Conservation (phyloP, 768 basidiomycete genomes). For the Cystobasidium tubakii region DNA sequence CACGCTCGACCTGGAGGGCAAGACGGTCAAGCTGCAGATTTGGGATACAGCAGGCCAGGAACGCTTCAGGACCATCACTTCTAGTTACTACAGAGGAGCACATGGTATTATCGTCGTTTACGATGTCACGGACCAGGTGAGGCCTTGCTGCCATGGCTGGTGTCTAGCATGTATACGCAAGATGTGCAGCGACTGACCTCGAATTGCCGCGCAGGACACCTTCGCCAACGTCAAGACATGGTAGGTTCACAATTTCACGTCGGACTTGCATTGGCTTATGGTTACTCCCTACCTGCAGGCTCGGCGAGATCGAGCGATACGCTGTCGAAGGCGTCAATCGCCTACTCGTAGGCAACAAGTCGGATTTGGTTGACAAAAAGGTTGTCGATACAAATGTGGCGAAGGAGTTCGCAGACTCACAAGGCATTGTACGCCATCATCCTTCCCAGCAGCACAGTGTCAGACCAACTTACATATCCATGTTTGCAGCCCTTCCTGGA, state of each 20-base stretch:
- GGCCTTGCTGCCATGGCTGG: not conserved
- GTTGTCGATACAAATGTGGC: constrained; percentile 51
- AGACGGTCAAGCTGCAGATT: constrained; percentile 97
- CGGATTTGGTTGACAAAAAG: constrained; percentile 85
- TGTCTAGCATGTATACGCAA: not conserved
- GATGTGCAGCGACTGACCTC: not conserved
- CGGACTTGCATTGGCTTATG: no score
- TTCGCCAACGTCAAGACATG: constrained; percentile 79
- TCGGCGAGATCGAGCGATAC: constrained; percentile 54
- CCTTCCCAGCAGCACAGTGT: no score
- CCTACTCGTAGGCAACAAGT: constrained; percentile 97
- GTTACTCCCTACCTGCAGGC: no score
- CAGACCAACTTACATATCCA: not conserved
- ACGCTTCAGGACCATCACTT: constrained; percentile 94
- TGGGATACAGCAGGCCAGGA: constrained; percentile 99
- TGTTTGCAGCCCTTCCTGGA: constrained; percentile 71
- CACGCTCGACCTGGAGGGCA: constrained; percentile 95
- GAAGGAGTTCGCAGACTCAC: constrained; percentile 76
- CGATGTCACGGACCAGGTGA: constrained; percentile 70
- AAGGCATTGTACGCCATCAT: constrained; percentile 60
- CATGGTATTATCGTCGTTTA: constrained; percentile 97
- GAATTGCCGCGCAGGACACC: constrained; percentile 47
- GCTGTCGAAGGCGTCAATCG: constrained; percentile 99
- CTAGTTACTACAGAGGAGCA: constrained; percentile 95
- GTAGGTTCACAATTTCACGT: not conserved